Conservation (phyloP, 768 basidiomycete genomes). For the Clitopilus passeckerianus region DNA sequence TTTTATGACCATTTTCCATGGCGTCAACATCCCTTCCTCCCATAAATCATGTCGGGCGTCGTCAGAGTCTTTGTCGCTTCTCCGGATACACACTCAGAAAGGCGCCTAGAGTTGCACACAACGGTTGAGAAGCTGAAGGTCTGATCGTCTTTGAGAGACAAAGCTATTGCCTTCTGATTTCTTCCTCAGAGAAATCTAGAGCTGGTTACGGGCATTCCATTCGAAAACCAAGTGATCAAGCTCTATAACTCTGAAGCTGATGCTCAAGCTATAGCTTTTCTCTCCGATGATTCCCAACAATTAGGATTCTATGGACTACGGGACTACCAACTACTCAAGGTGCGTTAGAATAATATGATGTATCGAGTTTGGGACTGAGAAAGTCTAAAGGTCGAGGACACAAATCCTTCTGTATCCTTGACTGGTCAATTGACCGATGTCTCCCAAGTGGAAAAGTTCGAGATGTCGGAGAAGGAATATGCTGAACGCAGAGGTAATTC, state of each 20-base stretch:
- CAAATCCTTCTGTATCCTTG: conserved; percentile 67
- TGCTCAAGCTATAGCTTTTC: conserved; percentile 38
- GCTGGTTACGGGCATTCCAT: conserved; percentile 86
- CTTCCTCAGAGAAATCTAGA: conserved; percentile 68
- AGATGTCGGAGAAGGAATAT: conserved; percentile 79
- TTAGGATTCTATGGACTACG: conserved; percentile 72
- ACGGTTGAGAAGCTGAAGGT: conserved; percentile 86
- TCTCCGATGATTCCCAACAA: conserved; percentile 63
- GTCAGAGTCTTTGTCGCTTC: conserved; percentile 67
- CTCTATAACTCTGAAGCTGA: conserved; percentile 58
- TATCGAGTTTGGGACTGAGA: neutral
- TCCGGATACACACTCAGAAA: conserved; percentile 86
- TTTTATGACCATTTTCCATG: neutral
- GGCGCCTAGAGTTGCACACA: conserved; percentile 71
- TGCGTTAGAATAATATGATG: conserved; percentile 23
- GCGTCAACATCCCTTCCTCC: neutral
- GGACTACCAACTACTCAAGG: conserved; percentile 81
- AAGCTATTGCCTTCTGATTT: conserved; percentile 5
- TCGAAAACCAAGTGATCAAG: conserved; percentile 62
- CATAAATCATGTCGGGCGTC: conserved; percentile 12
- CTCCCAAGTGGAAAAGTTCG: conserved; percentile 88
- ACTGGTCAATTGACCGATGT: conserved; percentile 86
- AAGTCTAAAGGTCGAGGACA: conserved; percentile 57
- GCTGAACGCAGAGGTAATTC: conserved; percentile 67
- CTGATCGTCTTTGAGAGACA: conserved; percentile 8